Conservation (phyloP, 2,329 filamentous ascomycete species). For the Trichophyton rubrum region DNA sequence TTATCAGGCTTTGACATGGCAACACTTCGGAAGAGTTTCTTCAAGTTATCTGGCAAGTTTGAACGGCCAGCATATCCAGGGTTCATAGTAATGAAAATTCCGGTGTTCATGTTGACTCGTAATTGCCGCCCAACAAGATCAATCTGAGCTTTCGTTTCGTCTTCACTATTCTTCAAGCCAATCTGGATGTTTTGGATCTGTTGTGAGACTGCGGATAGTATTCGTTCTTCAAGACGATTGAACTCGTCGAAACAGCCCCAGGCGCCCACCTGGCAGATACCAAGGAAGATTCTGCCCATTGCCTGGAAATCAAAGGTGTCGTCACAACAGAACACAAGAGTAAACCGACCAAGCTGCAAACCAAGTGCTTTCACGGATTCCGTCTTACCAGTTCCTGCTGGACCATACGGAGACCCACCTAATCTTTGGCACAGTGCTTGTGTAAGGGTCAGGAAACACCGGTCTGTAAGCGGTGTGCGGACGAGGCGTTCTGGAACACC, state of each 20-base stretch:
- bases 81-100: slow-evolving; percentile 99
- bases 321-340: slow-evolving; percentile 97
- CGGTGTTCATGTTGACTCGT: slow-evolving; percentile 80
- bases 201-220: slow-evolving; percentile 93
- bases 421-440: slow-evolving; percentile 90
- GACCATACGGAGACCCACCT: slow-evolving; percentile 92
- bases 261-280: slow-evolving; percentile 96
- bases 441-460: slow-evolving; percentile 94
- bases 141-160: slow-evolving; percentile 77
- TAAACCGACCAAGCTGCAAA: slow-evolving; percentile 92
- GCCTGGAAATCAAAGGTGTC: slow-evolving; percentile 99
- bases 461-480: slow-evolving; percentile 88
- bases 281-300: slow-evolving; percentile 98
- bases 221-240: slow-evolving; percentile 95
- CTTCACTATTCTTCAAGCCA: slow-evolving; percentile 70
- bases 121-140: slow-evolving; percentile 88
- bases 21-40: slow-evolving; percentile 98
- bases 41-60: slow-evolving; percentile 95
- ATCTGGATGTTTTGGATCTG: slow-evolving; percentile 99
- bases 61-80: slow-evolving; percentile 96
- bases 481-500: slow-evolving; percentile 94
- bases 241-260: slow-evolving; percentile 99
- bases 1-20: slow-evolving; percentile 99
- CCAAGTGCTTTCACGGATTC: slow-evolving; percentile 97
- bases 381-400: slow-evolving; percentile 95